Evolutionary conservation across 768 basidiomycete genomes (phyloP), one percentile per base, ranked within the genome.

Genomic region (Tubosaeta brunneosetosa): DNA sequence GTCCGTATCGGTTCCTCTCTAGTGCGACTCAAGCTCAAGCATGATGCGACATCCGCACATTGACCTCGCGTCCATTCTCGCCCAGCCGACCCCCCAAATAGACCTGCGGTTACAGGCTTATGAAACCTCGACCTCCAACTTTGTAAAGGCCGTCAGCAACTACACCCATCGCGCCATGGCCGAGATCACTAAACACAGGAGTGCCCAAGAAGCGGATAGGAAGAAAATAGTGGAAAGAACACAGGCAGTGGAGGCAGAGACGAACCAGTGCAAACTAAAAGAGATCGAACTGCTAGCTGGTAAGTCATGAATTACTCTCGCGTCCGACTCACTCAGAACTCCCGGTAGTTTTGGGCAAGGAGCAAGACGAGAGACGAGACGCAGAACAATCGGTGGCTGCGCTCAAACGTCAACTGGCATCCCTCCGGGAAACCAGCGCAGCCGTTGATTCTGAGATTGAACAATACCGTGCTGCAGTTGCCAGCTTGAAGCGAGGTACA

Each of bases 261-360:
- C 80, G 2, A 84, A 81, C 49, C 74, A 83, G 41, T 91, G 88
- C 70, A 88, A 91, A 59, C 64, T 88, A 47, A 79, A 76, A 61
- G 92, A 94, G 69, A 85, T 91, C 29, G 85, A 89, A 47, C 77
- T 94, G 50, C 77, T 91, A 3, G 79, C 81, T 51, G 80, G 91
- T 92, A 66, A n/a, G 81, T 72, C 14, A 32, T 32, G 50, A 17
- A 22, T 26, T 4, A 22, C 37, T 25, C 11, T 9, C n/a, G 33
- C 8, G 4, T 16, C 16, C 13, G n/a, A 42, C 36, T 22, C 11
- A 42, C 26, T 25, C 6, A 33, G 37, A 41, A 7, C 36, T 5
- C 14, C 29, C 29, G 12, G 19, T 53, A 88, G 88, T 79, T 10
- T 68, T 91, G 46, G 84, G 82, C 58, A 72, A 74, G 49, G 89